Percentiles rank a stretch among this genome's conserved stretches.
phyloP scores from a whole-genome alignment of 805 yeast genomes.

The Nakazawaea laoshanensis region DNA sequence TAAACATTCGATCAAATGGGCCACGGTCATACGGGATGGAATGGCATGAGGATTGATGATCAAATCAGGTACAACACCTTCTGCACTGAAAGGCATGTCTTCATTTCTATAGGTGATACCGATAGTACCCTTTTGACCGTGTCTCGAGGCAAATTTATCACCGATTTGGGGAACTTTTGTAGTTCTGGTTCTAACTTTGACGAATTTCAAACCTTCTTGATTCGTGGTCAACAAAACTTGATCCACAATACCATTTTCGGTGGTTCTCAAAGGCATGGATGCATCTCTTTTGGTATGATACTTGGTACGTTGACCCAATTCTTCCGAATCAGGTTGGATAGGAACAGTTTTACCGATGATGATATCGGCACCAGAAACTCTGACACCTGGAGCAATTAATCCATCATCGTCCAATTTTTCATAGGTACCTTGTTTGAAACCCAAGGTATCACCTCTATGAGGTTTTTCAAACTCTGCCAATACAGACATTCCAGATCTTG shows the following conservation, averaged over 20 bases:
- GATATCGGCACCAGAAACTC: conserved; percentile 98
- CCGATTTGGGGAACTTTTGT: conserved; percentile 98
- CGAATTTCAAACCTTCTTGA: conserved; percentile 96
- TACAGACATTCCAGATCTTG: conserved; percentile 96
- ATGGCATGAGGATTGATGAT: conserved; percentile 98
- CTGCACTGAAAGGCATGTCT: conserved; percentile 96
- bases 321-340: conserved; percentile 98
- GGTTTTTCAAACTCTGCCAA: conserved; percentile 98
- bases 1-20: conserved; percentile 97
- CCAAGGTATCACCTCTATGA: conserved; percentile 83
- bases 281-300: conserved; percentile 99
- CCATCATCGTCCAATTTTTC: conserved; percentile 99
- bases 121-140: conserved; percentile 99
- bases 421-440: conserved; percentile 96
- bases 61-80: conserved; percentile 95
- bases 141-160: conserved; percentile 98
- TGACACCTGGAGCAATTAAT: conserved; percentile 92
- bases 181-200: conserved; percentile 97
- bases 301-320: conserved; percentile 96
- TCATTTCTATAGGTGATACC: conserved; percentile 98
- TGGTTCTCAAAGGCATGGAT: conserved; percentile 91
- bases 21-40: conserved; percentile 99
- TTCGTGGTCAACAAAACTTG: conserved; percentile 95
- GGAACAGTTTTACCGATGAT: conserved; percentile 99
- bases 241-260: conserved; percentile 97